Evolutionary conservation across 768 basidiomycete genomes (phyloP).

Genomic region (Tylopilus balloui): DNA sequence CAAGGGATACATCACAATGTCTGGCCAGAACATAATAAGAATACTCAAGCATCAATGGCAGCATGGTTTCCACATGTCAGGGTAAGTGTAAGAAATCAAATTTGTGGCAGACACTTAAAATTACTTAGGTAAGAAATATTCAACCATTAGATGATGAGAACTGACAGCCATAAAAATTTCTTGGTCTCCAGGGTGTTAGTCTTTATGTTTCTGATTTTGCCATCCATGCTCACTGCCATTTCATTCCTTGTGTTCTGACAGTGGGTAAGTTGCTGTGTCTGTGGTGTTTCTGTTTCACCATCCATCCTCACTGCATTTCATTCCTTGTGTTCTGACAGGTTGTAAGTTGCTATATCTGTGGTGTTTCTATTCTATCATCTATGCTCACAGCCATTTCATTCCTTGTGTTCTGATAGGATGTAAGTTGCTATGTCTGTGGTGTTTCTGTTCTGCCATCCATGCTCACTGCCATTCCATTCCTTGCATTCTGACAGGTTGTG

Average conservation of each 20-base stretch:
- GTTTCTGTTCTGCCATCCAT: neutral
- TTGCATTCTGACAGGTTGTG: too few species aligned
- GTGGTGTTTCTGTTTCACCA: too few species aligned
- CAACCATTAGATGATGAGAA: neutral
- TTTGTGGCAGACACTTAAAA: neutral
- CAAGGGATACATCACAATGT: neutral
- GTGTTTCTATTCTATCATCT: neutral
- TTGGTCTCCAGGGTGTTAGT: neutral
- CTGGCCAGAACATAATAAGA: neutral
- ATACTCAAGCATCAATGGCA: neutral
- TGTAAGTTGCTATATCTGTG: neutral
- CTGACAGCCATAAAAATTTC: neutral
- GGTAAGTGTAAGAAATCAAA: neutral
- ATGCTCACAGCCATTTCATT: too few species aligned
- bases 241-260: too few species aligned
- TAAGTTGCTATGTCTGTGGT: neutral
- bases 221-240: neutral
- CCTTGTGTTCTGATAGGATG: too few species aligned
- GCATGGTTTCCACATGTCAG: neutral
- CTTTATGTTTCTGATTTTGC: neutral
- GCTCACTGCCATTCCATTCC: neutral
- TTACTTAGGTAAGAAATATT: neutral
- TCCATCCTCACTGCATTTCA: too few species aligned
- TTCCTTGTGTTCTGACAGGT: too few species aligned
- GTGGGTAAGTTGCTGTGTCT: too few species aligned